Conservation (phyloP, 495 filamentous ascomycete species). For the Xylaria castorea region DNA sequence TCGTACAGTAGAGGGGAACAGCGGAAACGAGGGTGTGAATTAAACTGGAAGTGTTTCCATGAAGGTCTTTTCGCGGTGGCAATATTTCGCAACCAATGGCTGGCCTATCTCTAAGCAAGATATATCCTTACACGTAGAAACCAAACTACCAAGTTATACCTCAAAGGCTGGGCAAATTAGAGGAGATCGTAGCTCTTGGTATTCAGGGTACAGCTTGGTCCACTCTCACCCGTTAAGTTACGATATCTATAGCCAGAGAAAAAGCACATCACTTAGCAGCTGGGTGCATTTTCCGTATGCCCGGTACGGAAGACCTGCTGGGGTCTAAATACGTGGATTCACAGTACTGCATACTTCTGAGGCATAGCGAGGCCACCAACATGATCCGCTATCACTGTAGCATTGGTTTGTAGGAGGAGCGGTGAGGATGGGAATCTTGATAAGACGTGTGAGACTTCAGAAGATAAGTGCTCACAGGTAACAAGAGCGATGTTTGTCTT, state of each 20-base stretch:
- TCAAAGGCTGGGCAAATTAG: background rate
- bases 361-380: background rate
- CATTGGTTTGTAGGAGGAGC: conserved; percentile 11
- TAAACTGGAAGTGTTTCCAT: background rate
- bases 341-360: background rate
- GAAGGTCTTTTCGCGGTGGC: background rate
- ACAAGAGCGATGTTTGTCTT: background rate
- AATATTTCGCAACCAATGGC: background rate
- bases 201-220: background rate
- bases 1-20: background rate
- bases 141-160: background rate
- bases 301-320: background rate
- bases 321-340: conserved; percentile 1
- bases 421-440: conserved; percentile 17
- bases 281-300: background rate
- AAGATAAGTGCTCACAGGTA: conserved; percentile 3
- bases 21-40: background rate
- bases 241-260: background rate
- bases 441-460: conserved; percentile 13
- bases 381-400: conserved; percentile 22
- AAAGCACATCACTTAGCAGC: background rate
- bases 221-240: background rate
- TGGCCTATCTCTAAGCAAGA: background rate
- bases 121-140: background rate
- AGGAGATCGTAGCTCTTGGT: background rate